Conservation (phyloP, 768 basidiomycete species). For the Hortiboletus flavorubellus region DNA sequence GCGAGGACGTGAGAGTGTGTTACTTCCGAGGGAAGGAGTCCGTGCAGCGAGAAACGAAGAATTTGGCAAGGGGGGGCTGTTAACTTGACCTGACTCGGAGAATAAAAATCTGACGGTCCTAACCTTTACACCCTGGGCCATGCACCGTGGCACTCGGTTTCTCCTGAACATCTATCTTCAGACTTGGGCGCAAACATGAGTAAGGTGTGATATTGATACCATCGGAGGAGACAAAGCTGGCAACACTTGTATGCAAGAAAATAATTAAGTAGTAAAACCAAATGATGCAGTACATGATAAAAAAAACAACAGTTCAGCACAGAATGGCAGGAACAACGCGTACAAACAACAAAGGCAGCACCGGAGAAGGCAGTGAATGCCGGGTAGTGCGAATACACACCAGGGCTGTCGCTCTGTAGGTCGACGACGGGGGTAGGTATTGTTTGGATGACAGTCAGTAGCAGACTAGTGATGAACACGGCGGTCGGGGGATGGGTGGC, state of each 20-base stretch:
- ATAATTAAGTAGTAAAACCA: constrained; percentile 17
- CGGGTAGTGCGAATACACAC: not conserved
- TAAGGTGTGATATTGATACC: constrained; percentile 1
- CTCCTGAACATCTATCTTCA: too few relatives aligned
- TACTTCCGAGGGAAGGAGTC: too few relatives aligned
- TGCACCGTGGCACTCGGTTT: too few relatives aligned
- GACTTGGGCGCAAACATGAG: too few relatives aligned
- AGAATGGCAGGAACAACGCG: not conserved
- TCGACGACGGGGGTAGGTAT: constrained; percentile 7
- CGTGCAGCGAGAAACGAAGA: too few relatives aligned
- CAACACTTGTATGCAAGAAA: constrained; percentile 17
- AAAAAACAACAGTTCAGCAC: constrained; percentile 7
- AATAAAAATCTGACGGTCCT: too few relatives aligned
- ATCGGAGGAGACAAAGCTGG: constrained; percentile 4
- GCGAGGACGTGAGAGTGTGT: too few relatives aligned
- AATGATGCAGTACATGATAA: constrained; percentile 18
- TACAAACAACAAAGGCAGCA: not conserved
- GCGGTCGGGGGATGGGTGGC: not conserved
- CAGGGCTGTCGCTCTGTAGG: not conserved
- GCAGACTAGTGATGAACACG: not conserved
- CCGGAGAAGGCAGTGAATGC: not conserved
- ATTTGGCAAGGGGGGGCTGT: too few relatives aligned
- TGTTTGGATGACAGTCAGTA: not conserved
- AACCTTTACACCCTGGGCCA: too few relatives aligned
- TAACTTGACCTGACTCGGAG: too few relatives aligned